phyloP scores from a whole-genome alignment of 2,329 filamentous ascomycete genomes.

The Aspergillaceae sp. region DNA sequence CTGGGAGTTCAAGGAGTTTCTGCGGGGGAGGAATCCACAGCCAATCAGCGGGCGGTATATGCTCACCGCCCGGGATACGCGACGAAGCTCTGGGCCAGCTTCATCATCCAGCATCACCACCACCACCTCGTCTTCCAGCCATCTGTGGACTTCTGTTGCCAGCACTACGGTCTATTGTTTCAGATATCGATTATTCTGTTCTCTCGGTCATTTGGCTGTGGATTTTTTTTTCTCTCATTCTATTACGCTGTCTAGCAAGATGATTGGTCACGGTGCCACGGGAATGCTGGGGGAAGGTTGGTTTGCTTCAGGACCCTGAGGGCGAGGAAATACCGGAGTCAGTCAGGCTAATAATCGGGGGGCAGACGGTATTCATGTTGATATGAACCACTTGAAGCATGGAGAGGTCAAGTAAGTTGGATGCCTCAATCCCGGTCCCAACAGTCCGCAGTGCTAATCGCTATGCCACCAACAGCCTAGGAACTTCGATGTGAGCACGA shows the following conservation, averaged over 20 bases:
- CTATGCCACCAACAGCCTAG: slow-evolving; percentile 53
- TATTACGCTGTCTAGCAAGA: slow-evolving; percentile 14
- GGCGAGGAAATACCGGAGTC: too few species aligned
- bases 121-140: not conserved
- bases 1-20: slow-evolving; percentile 10
- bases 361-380: slow-evolving; percentile 94
- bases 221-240: not conserved
- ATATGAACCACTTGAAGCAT: slow-evolving; percentile 98
- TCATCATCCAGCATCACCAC: slow-evolving; percentile 1
- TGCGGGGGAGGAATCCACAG: slow-evolving; percentile 8
- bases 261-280: slow-evolving; percentile 33
- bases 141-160: too few species aligned
- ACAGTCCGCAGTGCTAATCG: slow-evolving; percentile 21
- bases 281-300: slow-evolving; percentile 40
- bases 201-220: not conserved
- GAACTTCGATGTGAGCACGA: slow-evolving; percentile 81
- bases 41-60: slow-evolving; percentile 6
- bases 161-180: too few species aligned
- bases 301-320: slow-evolving; percentile 2
- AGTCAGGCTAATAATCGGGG: not conserved
- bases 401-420: slow-evolving; percentile 89
- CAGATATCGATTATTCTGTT: not conserved
- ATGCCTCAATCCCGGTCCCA: not conserved
- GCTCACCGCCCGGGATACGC: slow-evolving; percentile 10
- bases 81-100: slow-evolving; percentile 14